These are phyloP conservation scores for Phoenix dactylifera DNA, from an alignment of 176 grass and related monocot species.

Conservation along the genomic window DNA sequence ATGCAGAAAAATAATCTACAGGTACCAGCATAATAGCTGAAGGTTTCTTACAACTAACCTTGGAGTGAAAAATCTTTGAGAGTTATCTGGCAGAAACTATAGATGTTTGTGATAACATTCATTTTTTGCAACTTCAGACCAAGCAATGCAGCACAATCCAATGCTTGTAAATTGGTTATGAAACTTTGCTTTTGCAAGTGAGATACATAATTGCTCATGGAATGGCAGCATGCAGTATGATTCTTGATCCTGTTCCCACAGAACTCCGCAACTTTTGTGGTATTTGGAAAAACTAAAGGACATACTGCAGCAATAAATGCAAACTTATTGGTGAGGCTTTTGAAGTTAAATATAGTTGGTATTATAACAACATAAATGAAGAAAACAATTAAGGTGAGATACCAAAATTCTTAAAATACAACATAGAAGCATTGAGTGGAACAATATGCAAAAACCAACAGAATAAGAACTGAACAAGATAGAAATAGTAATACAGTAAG, in stretches of 20 bases:
- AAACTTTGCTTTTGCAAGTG: conserved; percentile 99
- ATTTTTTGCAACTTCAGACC: conserved; percentile 71
- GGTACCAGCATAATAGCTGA: background rate
- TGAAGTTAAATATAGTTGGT: no score
- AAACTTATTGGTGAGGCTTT: no score
- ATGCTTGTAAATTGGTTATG: conserved; percentile 95
- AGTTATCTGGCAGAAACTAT: conserved; percentile 74
- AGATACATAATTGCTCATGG: conserved; percentile 72
- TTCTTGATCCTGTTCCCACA: conserved; percentile 54
- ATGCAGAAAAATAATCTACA: no score
- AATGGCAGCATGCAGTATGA: conserved; percentile 57
- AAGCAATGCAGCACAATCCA: conserved; percentile 78
- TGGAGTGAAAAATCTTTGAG: conserved; percentile 99
- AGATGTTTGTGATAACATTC: conserved; percentile 78
- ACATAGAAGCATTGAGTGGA: no score
- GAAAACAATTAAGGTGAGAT: no score
- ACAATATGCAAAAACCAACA: no score
- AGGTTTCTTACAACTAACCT: conserved; percentile 42
- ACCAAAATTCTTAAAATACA: no score
- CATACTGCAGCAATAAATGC: conserved; percentile 43
- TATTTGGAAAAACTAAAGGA: conserved; percentile 80
- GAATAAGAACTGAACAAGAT: no score
- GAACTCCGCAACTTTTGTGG: conserved; percentile 62
- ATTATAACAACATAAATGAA: no score
- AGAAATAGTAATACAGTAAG: no score